These are phyloP conservation scores for Rosa persica DNA, from an alignment of 306 rosid species.

Conservation along the genomic window DNA sequence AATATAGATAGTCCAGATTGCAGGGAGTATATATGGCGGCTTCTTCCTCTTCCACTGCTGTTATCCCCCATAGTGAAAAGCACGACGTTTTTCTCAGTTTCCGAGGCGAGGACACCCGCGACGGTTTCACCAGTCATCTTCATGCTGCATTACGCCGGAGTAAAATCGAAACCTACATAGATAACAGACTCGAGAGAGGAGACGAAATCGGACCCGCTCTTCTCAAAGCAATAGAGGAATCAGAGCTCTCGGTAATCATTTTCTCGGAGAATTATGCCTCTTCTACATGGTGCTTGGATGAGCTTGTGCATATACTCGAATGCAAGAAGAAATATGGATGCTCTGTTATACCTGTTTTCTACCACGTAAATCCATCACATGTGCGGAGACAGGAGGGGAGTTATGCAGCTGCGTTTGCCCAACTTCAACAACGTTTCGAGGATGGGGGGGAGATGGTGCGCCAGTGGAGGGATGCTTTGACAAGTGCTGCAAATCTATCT, in stretches of 20 bases:
- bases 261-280: neutral
- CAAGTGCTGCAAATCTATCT: neutral
- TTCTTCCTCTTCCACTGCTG: neutral
- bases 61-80: neutral
- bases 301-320: neutral
- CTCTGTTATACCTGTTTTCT: neutral
- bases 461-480: neutral
- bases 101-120: neutral
- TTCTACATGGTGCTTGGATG: neutral
- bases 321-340: neutral
- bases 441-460: neutral
- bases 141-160: neutral
- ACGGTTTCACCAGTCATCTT: neutral
- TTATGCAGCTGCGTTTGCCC: neutral
- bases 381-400: neutral
- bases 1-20: too few species aligned
- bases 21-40: neutral
- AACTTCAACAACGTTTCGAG: neutral
- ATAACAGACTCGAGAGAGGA: neutral
- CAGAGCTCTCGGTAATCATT: neutral
- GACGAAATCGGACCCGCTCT: neutral
- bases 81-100: neutral
- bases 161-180: neutral
- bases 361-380: neutral
- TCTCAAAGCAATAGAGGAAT: neutral